Evolutionary conservation across 2,329 filamentous ascomycete species (phyloP).

Genomic region (Verticillium dahliae): DNA sequence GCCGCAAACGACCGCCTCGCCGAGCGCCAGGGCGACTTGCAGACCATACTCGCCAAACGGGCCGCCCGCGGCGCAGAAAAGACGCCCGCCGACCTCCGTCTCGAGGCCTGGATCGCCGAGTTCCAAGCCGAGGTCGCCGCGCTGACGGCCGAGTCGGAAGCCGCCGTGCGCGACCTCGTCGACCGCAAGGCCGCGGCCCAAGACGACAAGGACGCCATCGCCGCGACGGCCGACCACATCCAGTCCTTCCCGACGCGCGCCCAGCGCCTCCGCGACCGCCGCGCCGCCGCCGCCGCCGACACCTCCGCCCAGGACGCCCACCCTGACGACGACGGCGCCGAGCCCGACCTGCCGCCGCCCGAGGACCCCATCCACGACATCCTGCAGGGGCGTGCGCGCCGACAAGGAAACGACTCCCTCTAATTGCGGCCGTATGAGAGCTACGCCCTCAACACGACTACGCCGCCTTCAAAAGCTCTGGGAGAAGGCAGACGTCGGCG

Average conservation of each 20-base stretch:
- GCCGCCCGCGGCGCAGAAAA: slow-evolving; percentile 26
- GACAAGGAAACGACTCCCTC: no score
- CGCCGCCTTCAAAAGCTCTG: slow-evolving; percentile 50
- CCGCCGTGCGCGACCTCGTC: slow-evolving; percentile 38
- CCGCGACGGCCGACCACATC: slow-evolving; percentile 19
- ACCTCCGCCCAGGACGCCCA: slow-evolving; percentile 12
- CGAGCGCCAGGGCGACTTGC: slow-evolving; percentile 26
- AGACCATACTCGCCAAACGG: slow-evolving; percentile 24
- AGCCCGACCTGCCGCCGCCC: slow-evolving; percentile 6
- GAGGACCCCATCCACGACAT: slow-evolving; percentile 21
- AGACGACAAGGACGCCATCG: slow-evolving; percentile 36
- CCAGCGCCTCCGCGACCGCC: slow-evolving; percentile 13
- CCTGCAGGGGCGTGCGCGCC: slow-evolving; percentile 26
- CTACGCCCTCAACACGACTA: slow-evolving; percentile 52
- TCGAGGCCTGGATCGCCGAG: slow-evolving; percentile 30
- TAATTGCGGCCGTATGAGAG: slow-evolving; percentile 38
- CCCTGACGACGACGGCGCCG: slow-evolving; percentile 14
- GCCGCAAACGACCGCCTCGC: slow-evolving; percentile 42
- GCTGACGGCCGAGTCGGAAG: slow-evolving; percentile 39
- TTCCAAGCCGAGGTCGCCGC: slow-evolving; percentile 32
- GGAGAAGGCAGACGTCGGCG: no score
- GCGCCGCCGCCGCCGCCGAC: slow-evolving; percentile 9
- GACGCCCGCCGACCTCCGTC: slow-evolving; percentile 25
- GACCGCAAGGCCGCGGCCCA: slow-evolving; percentile 43
- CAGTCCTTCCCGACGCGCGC: slow-evolving; percentile 3